Evolutionary conservation across 441 rosid genomes (phyloP).

Genomic region (Capsella rubella): DNA sequence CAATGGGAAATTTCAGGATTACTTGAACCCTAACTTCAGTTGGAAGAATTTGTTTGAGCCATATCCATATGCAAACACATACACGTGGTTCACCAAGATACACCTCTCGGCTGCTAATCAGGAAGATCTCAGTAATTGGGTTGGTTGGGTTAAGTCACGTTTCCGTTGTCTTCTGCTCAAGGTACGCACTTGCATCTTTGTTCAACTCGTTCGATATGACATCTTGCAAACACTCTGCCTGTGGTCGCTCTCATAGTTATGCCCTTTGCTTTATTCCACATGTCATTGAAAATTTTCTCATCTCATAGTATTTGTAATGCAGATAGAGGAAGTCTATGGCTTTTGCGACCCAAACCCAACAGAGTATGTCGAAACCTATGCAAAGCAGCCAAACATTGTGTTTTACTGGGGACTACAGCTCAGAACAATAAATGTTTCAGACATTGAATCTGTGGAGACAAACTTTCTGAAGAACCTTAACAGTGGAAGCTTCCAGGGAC

Average conservation of each 20-base stretch:
- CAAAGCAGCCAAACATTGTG: constrained; percentile 48
- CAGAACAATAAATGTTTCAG: constrained; percentile 37
- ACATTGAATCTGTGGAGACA: constrained; percentile 46
- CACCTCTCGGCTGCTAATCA: constrained; percentile 54
- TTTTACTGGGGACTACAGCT: constrained; percentile 65
- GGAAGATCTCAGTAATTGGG: constrained; percentile 62
- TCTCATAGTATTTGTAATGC: constrained; percentile 17
- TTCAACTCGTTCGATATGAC: not conserved
- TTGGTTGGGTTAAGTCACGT: constrained; percentile 75
- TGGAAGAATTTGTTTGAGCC: constrained; percentile 58
- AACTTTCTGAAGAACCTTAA: constrained; percentile 52
- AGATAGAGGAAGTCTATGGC: constrained; percentile 58
- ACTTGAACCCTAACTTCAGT: constrained; percentile 48
- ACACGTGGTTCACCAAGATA: constrained; percentile 57
- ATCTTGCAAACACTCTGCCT: not conserved
- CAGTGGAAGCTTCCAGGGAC: constrained; percentile 47
- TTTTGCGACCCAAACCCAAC: constrained; percentile 60
- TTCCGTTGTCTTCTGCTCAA: constrained; percentile 58
- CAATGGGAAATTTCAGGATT: constrained; percentile 46
- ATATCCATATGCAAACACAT: constrained; percentile 54
- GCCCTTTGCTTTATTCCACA: not conserved
- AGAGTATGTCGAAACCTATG: constrained; percentile 50
- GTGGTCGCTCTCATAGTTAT: not conserved
- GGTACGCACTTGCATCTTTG: constrained; percentile 36
- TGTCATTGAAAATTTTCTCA: constrained; percentile 17